Base-by-base conservation (phyloP, 2,329 filamentous ascomycete genomes). In the Gaeumannomyces sp. region DNA sequence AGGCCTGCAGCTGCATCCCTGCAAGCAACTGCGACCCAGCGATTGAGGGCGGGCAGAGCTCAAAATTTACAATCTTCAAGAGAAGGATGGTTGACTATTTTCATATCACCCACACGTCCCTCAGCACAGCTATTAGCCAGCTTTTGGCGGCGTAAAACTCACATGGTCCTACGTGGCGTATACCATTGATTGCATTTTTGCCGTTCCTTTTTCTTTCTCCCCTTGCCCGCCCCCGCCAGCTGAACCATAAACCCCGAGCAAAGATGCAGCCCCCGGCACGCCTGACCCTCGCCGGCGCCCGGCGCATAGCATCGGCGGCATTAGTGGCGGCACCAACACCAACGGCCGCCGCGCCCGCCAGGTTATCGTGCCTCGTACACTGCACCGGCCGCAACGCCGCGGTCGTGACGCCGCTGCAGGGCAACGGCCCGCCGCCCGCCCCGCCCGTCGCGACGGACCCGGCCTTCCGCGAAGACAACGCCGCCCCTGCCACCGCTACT, bases 381-480 rank as follows among this genome's bases (percentile, higher is more conserved):
- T 10, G n/a, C 59, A 62, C 64, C n/a, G 16, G n/a, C 27, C 10
- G 28, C 45, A 38, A 59, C 13, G 7, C 53, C n/a, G 83, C 83
- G 61, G 77, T 80, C 68, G 82, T 85, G 66, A 78, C 78, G 33
- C 79, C 84, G 59, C 76, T 85, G 67, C 79, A 84, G 67, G 83
- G 83, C 67, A 79, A 83, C 45, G 85, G 86, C 1, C 86, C 86
- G 64, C 86, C 86, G 8, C 86, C 86, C 3, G 77, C 80, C 65
- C 77, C 85, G 1, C 86, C 86, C 1, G 70, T 76, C 19, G 27
- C 59, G 0, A 25, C 35, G 2, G 45, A n/a, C 45, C 45, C 45
- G 45, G 19, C 45, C 45, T 53, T 53, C 22, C 45, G 45, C 45
- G 45, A 53, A 53, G 19, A 53, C 22, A n/a, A 53, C 45, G 19